These are phyloP conservation scores for Fusarium albidum DNA, from an alignment of 2,329 filamentous ascomycete genomes.

Conservation along the genomic window DNA sequence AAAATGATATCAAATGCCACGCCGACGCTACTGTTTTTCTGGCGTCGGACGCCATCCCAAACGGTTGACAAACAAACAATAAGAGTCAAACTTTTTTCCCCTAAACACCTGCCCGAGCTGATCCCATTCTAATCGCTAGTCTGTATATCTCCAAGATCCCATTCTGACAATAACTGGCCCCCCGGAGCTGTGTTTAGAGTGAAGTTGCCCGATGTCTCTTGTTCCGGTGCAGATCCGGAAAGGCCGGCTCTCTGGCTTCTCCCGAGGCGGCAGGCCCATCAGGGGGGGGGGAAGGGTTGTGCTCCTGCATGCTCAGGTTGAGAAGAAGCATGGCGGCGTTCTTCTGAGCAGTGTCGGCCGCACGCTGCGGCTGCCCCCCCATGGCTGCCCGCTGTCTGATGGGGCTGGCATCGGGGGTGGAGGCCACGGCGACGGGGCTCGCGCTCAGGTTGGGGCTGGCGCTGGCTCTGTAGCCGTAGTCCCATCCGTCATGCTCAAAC, in stretches of 20 bases:
- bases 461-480: slow-evolving; percentile 29
- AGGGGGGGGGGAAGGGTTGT: background rate
- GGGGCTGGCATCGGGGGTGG: slow-evolving; percentile 31
- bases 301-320: slow-evolving; percentile 27
- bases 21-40: background rate
- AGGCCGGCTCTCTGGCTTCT: background rate
- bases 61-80: background rate
- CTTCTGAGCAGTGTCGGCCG: slow-evolving; percentile 25
- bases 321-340: slow-evolving; percentile 38
- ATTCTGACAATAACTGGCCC: background rate
- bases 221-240: slow-evolving; percentile 27
- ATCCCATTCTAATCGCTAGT: slow-evolving; percentile 32
- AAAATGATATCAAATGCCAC: no score
- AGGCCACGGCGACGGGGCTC: slow-evolving; percentile 16
- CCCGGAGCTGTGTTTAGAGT: slow-evolving; percentile 7
- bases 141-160: slow-evolving; percentile 22
- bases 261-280: background rate
- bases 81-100: slow-evolving; percentile 6
- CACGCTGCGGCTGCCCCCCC: background rate
- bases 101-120: slow-evolving; percentile 13
- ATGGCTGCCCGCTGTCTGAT: slow-evolving; percentile 7
- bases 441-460: slow-evolving; percentile 31
- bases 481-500: slow-evolving; percentile 31
- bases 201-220: slow-evolving; percentile 35
- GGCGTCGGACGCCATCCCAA: background rate